A percentile compares a stretch with the other conserved stretches of the same genome.
Evolutionary conservation across 352 stramenopile species (phyloP).

Genomic region (Halophytophthora polymorphica): DNA sequence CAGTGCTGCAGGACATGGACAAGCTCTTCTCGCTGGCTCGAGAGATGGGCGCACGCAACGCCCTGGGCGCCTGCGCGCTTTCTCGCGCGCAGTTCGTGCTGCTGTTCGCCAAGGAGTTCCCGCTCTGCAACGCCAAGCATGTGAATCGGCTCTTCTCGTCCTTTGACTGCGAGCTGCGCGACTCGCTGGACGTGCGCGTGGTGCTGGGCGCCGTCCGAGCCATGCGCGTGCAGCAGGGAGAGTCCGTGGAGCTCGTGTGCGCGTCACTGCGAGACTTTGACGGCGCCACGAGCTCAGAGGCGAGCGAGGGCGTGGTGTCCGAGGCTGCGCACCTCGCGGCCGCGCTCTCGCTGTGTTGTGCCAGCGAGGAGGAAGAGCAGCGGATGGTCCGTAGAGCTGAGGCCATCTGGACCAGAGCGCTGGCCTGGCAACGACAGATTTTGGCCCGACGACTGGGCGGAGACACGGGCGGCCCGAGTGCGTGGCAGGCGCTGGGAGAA

Average conservation of each 20-base stretch:
- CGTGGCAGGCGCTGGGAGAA: slow-evolving; percentile 11
- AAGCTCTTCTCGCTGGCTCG: slow-evolving; percentile 50
- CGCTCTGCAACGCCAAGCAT: slow-evolving; percentile 33
- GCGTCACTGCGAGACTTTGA: slow-evolving; percentile 50
- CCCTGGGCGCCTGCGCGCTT: slow-evolving; percentile 23
- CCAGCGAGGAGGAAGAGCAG: slow-evolving; percentile 37
- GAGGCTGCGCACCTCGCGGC: slow-evolving; percentile 5
- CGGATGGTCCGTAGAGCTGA: slow-evolving; percentile 21
- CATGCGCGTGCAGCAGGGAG: slow-evolving; percentile 56
- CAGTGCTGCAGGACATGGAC: slow-evolving; percentile 66
- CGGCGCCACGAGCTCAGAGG: slow-evolving; percentile 18
- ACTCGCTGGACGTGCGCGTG: slow-evolving; percentile 50
- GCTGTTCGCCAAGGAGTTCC: slow-evolving; percentile 48
- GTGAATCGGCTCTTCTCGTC: slow-evolving; percentile 63
- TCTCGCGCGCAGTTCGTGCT: slow-evolving; percentile 47
- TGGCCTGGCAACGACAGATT: slow-evolving; percentile 22
- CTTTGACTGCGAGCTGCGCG: slow-evolving; percentile 47
- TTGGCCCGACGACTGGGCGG: slow-evolving; percentile 14
- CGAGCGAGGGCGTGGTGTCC: slow-evolving; percentile 10
- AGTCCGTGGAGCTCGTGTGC: slow-evolving; percentile 44
- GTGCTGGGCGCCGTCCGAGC: slow-evolving; percentile 48
- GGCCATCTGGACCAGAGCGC: slow-evolving; percentile 12
- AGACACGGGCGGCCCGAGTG: slow-evolving; percentile 9
- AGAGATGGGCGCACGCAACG: slow-evolving; percentile 49
- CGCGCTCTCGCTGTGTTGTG: slow-evolving; percentile 38